Evolutionary conservation across 495 filamentous ascomycete genomes (phyloP), one percentile per base, ranked within the genome.

Genomic region (Paragyromitra xinjiangensis): DNA sequence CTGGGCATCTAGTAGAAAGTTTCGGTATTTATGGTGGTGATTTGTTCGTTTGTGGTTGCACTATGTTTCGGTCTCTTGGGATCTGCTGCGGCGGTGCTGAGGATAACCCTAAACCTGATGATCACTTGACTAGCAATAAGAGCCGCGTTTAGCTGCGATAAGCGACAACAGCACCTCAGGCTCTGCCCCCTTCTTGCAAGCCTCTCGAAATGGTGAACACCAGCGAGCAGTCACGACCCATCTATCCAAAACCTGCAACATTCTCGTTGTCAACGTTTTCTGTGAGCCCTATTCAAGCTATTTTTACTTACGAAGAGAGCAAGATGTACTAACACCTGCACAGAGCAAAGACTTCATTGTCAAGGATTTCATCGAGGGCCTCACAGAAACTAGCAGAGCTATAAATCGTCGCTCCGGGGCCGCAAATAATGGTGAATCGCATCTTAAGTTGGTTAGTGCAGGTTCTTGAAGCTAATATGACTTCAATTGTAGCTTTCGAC

Each of bases 281-380:
- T 19, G 81, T 83, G 40, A 65, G 68, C 56, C 42, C 40, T 11
- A 4, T n/a, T 24, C 22, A 11, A 37, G 14, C 2, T 42, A 29
- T 71, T 14, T 56, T 61, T 22, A 19, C 24, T n/a, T 8, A 48
- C 22, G 22, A n/a, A 44, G 64, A 16, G 19, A 8, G 24, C 24
- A 51, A 29, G 24, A 71, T 4, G 39, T 73, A 63, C 70, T 71
- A 40, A 75, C 48, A 42, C 19, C 26, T 42, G 7, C 61, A 12
- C 22, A 83, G 81, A 91, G 85, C 79, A 90, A 92, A 81, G 95
- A 98, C 85, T 99, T 97, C 84, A 97, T 98, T 76, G 96, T 97
- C 73, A 93, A 95, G 81, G 96, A 98, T 84, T 98, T 99, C 80
- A 90, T 99, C 75, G 96, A 99, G 82, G 86, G 91, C 9, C 92